Percentiles rank a stretch among this genome's conserved stretches.
Conservation (phyloP, 768 basidiomycete genomes). For the Boletus pseudo-olivaceus region DNA sequence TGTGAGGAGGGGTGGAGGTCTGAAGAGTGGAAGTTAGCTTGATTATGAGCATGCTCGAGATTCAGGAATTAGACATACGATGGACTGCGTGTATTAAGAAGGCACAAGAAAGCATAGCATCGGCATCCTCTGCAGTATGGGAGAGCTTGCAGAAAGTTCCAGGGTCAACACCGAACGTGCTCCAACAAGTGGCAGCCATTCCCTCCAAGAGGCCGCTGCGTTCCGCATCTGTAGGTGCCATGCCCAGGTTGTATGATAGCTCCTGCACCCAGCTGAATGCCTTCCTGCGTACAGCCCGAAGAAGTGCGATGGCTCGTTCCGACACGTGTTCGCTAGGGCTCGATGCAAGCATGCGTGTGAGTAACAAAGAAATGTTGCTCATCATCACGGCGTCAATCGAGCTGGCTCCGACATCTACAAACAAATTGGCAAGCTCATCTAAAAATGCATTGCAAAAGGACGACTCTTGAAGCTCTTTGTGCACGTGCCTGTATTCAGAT, state of each 20-base stretch:
- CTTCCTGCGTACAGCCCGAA: neutral
- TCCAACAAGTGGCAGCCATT: neutral
- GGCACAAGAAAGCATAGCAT: constrained; percentile 19
- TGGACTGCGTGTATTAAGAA: constrained; percentile 19
- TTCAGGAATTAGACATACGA: neutral
- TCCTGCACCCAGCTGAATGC: neutral
- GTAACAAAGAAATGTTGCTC: constrained; percentile 20
- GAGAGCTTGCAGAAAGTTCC: constrained; percentile 1
- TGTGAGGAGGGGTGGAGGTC: neutral
- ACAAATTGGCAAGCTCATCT: neutral
- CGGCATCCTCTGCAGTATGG: constrained; percentile 11
- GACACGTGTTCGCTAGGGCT: neutral
- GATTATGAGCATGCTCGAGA: too few relatives aligned
- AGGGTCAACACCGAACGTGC: neutral
- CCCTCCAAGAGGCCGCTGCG: neutral
- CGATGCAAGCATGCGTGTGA: neutral
- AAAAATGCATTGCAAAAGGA: neutral
- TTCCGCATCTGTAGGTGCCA: neutral
- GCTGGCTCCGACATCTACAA: neutral
- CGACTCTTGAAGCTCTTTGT: neutral
- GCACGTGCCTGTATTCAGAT: neutral
- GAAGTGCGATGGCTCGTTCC: neutral
- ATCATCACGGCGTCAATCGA: constrained; percentile 27
- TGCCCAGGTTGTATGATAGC: neutral
- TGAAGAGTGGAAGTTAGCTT: neutral